Base-by-base conservation (phyloP, 371 early-diverging fungal species). In the Nematocida homosporus region DNA sequence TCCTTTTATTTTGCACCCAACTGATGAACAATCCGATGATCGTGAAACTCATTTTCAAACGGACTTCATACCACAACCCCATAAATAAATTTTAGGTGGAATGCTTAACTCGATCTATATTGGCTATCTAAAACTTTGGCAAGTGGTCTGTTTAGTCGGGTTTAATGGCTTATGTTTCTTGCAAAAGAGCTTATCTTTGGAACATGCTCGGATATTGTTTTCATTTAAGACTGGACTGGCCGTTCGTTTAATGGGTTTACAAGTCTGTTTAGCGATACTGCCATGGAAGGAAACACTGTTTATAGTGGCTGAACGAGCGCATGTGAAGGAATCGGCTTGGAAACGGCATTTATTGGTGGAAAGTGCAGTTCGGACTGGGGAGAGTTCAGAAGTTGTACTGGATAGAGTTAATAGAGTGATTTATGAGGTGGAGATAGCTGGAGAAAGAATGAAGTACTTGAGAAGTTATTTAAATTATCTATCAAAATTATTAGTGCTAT, bases 221-320 rank as follows among this genome's bases (percentile, higher is more conserved):
- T n/a, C n/a, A n/a, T n/a, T n/a, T n/a, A n/a, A n/a, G n/a, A n/a
- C n/a, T n/a, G n/a, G n/a, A n/a, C n/a, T n/a, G n/a, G n/a, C n/a
- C n/a, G n/a, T n/a, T n/a, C n/a, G n/a, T n/a, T n/a, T n/a, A n/a
- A n/a, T n/a, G n/a, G n/a, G n/a, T n/a, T n/a, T n/a, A n/a, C n/a
- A n/a, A n/a, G n/a, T n/a, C n/a, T n/a, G n/a, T n/a, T n/a, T n/a
- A n/a, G n/a, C n/a, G n/a, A n/a, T n/a, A n/a, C n/a, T n/a, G n/a
- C n/a, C n/a, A n/a, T n/a, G n/a, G 29, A 57, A 29, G 18, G 40
- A 57, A 57, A 34, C 10, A 20, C 55, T 54, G 8, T 25, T 54
- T 25, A 10, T 54, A 10, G 27, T 27, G 55, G 55, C 35, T 27
- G 55, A 54, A 54, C 10, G 35, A 25, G 35, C 13, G 55, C 35